Evolutionary conservation across 1,284 basidiomycete genomes (phyloP).

Genomic region (Xerocomus minutiporus): DNA sequence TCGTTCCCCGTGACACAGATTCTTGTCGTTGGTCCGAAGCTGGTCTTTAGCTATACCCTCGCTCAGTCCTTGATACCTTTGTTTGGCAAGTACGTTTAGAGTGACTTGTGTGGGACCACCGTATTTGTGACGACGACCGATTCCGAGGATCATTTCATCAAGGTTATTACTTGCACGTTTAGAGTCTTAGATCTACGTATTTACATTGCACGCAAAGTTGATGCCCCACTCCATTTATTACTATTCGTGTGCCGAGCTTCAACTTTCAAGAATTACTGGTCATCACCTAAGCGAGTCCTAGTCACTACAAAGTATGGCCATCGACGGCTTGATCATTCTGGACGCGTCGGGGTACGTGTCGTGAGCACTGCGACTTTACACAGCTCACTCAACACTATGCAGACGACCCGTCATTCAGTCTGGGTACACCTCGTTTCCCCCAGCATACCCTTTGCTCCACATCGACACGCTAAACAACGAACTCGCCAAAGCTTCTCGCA

Average conservation of each 20-base stretch:
- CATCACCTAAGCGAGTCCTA: no score
- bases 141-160: neutral
- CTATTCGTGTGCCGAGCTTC: neutral
- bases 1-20: constrained; percentile 47
- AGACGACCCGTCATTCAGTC: constrained; percentile 90
- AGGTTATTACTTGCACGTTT: constrained; percentile 2
- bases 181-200: constrained; percentile 12
- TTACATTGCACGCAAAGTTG: constrained; percentile 6
- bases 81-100: constrained; percentile 82
- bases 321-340: constrained; percentile 89
- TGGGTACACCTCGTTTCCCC: constrained; percentile 75
- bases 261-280: no score
- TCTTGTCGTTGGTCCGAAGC: constrained; percentile 94
- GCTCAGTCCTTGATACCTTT: constrained; percentile 94
- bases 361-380: neutral
- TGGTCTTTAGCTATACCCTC: constrained; percentile 97
- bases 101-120: neutral
- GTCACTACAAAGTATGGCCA: constrained; percentile 47
- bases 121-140: neutral
- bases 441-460: constrained; percentile 80
- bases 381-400: constrained; percentile 17
- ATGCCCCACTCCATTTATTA: constrained; percentile 7
- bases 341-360: constrained; percentile 68
- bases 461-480: constrained; percentile 82
- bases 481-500: constrained; percentile 49